These are phyloP conservation scores for Apodospora peruviana DNA, from an alignment of 495 filamentous ascomycete species.

Conservation along the genomic window DNA sequence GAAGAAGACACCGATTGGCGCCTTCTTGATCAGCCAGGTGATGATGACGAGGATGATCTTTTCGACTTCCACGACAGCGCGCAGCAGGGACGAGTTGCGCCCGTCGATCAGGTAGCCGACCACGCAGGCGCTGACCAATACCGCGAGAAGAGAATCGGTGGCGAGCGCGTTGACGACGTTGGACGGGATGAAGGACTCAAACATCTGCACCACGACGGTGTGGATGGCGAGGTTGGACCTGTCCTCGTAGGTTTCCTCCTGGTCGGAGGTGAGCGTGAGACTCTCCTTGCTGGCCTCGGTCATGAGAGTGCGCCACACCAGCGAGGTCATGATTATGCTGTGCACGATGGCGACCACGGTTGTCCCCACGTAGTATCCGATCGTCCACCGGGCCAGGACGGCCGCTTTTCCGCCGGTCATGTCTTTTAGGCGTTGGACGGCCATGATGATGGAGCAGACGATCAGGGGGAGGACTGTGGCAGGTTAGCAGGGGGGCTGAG, in stretches of 20 bases:
- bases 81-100: constrained; percentile 8
- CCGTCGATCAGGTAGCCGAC: constrained; percentile 20
- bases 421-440: constrained; percentile 17
- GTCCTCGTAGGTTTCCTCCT: constrained; percentile 7
- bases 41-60: constrained; percentile 26
- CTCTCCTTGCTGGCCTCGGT: constrained; percentile 3
- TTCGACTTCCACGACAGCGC: constrained; percentile 21
- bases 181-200: constrained; percentile 25
- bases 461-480: constrained; percentile 25
- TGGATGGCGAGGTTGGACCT: constrained; percentile 13
- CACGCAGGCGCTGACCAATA: constrained; percentile 17
- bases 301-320: constrained; percentile 26
- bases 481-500: background rate
- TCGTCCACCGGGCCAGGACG: constrained; percentile 18
- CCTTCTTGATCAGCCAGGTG: constrained; percentile 26
- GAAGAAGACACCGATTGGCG: constrained; percentile 31
- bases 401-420: constrained; percentile 18
- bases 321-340: constrained; percentile 17
- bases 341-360: constrained; percentile 27
- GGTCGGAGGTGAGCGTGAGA: constrained; percentile 8
- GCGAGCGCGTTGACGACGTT: constrained; percentile 27
- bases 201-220: constrained; percentile 24
- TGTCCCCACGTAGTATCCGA: constrained; percentile 24
- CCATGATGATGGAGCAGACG: constrained; percentile 25
- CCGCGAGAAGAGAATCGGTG: constrained; percentile 20